These are phyloP conservation scores for Aspergillus arachidicola DNA, from an alignment of 2,329 filamentous ascomycete species.

Conservation along the genomic window DNA sequence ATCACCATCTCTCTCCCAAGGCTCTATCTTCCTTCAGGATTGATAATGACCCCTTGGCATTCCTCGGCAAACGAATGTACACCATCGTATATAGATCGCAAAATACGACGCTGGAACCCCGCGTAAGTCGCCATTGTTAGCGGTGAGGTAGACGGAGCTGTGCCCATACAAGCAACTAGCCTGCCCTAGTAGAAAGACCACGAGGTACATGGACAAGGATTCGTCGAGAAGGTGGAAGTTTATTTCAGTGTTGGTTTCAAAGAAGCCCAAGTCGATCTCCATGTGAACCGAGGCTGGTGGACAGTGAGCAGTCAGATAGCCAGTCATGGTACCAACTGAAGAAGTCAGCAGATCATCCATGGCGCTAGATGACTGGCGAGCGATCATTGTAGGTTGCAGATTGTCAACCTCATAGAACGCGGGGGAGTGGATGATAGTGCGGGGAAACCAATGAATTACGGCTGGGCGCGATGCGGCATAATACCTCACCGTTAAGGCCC, in stretches of 20 bases:
- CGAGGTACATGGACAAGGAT: neutral
- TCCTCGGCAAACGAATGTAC: neutral
- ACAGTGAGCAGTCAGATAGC: neutral
- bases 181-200: neutral
- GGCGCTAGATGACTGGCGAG: neutral
- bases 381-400: neutral
- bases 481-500: neutral
- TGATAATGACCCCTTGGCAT: neutral
- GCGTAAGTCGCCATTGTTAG: neutral
- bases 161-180: neutral
- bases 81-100: neutral
- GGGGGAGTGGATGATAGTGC: neutral
- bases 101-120: neutral
- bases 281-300: constrained; percentile 6
- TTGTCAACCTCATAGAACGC: neutral
- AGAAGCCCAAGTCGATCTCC: neutral
- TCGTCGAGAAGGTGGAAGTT: constrained; percentile 5
- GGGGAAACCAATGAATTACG: neutral
- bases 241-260: neutral
- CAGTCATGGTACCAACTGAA: too few relatives aligned
- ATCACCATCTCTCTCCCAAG: neutral
- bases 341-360: neutral
- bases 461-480: neutral
- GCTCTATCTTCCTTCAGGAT: neutral
- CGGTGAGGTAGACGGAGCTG: neutral